Base-by-base conservation (phyloP, 2,329 filamentous ascomycete species). In the Aspergillus proliferans region DNA sequence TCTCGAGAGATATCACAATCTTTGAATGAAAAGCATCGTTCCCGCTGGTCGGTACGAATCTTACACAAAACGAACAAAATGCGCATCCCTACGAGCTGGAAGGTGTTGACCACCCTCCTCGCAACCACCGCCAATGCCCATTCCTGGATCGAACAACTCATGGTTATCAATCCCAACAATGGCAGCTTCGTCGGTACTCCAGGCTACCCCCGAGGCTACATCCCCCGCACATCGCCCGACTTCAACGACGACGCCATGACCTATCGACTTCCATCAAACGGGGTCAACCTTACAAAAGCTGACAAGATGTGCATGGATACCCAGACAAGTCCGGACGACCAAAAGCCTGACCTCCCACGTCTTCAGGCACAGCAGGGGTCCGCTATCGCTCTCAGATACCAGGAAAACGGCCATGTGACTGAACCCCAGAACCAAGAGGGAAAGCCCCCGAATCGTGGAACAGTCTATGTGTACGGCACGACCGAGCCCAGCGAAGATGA, bases 71-170 rank as follows among this genome's bases (percentile, higher is more conserved):
- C 14, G 12, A 10, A 14, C 39, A 47, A 43, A 8, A 56, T 55
- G 50, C 24, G 41, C 24, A 34, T 47, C 15, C 14, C 21, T 14
- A 24, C 47, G 33, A 12, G 50, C 30, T 12, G n/a, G 50, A 43
- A 43, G 47, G 45, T 50, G 24, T 46, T 64, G 28, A 47, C 71
- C 38, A 52, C 59, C 42, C 49, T 64, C 30, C 53, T 71, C 19
- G 44, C 54, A 22, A 50, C 64, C 6, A 54, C 63, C 24, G 56
- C 62, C 19, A 50, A 53, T 24, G 84, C 82, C 33, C 92, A 96
- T 70, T 86, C 83, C 15, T 96, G 91, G 91, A 79, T 92, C 43
- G 90, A 96, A 70, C 76, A 85, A 60, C 75, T 92, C 45, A 80
- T 76, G 53, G 81, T 83, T 49, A 83, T 96, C 65, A 81, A 83